Evolutionary conservation across 1,284 basidiomycete species (phyloP).

Genomic region (Ustanciosporium gigantosporum): DNA sequence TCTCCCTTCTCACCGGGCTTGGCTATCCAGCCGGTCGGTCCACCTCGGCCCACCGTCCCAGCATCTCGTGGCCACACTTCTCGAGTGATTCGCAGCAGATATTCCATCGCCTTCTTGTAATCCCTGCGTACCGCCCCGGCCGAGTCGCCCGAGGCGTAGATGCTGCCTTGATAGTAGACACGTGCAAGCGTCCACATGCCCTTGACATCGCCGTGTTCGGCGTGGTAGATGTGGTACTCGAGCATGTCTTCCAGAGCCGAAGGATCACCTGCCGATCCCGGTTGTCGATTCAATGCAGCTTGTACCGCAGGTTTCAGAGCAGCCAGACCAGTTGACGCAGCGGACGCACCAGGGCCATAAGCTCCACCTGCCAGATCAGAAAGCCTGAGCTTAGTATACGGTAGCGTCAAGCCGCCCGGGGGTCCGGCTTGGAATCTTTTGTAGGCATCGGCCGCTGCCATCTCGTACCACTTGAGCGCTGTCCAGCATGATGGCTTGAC

Average conservation of each 20-base stretch:
- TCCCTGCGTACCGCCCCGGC: conserved; percentile 52
- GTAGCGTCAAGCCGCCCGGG: conserved; percentile 84
- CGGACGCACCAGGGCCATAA: conserved; percentile 89
- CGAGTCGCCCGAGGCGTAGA: conserved; percentile 47
- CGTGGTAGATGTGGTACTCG: conserved; percentile 65
- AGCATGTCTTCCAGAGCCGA: conserved; percentile 73
- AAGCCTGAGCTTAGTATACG: conserved; percentile 77
- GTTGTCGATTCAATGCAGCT: conserved; percentile 65
- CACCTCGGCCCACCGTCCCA: conserved; percentile 32
- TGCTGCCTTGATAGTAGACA: conserved; percentile 55
- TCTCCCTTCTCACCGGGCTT: conserved; percentile 36
- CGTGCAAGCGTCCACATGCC: conserved; percentile 45
- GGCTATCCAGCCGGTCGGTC: conserved; percentile 30
- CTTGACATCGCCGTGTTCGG: conserved; percentile 37
- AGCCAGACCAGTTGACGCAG: conserved; percentile 71
- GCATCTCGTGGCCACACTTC: conserved; percentile 55
- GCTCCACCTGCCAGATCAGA: conserved; percentile 88
- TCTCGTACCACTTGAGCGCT: conserved; percentile 50
- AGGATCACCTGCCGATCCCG: conserved; percentile 35
- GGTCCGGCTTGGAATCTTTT: conserved; percentile 78
- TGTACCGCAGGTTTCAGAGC: conserved; percentile 75
- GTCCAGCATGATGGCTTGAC: conserved; percentile 68
- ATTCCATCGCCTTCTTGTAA: conserved; percentile 37
- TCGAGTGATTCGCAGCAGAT: conserved; percentile 34
- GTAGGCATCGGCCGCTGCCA: conserved; percentile 64